phyloP scores from a whole-genome alignment of 2,329 filamentous ascomycete genomes.

The Diaporthe australafricana region DNA sequence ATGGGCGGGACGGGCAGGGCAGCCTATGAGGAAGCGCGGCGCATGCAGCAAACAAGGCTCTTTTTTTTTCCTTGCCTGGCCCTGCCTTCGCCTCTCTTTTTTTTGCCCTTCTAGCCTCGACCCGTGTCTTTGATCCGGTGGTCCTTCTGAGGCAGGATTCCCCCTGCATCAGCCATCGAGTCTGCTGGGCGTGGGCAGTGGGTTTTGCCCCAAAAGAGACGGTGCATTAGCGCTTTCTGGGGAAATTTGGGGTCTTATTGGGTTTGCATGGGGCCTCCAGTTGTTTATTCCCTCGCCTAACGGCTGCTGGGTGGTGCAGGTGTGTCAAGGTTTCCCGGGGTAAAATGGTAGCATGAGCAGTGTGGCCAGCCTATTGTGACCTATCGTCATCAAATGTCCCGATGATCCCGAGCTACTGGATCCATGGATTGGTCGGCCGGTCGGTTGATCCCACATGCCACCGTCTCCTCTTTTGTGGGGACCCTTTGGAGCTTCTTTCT shows the following conservation, averaged over 20 bases:
- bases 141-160: conserved; percentile 13
- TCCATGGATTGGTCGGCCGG: conserved; percentile 7
- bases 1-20: conserved; percentile 20
- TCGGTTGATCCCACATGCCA: conserved; percentile 16
- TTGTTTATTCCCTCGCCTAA: not conserved
- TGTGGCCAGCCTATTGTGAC: not conserved
- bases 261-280: not conserved
- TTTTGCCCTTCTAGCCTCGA: not conserved
- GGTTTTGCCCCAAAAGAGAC: conserved; percentile 10
- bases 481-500: conserved; percentile 7
- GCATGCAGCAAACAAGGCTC: not conserved
- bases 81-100: not conserved
- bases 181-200: not conserved
- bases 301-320: not conserved
- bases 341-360: conserved; percentile 14
- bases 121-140: conserved; percentile 20
- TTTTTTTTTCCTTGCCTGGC: not conserved
- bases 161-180: conserved; percentile 24
- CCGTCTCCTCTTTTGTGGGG: conserved; percentile 14
- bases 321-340: conserved; percentile 28
- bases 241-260: conserved; percentile 31
- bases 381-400: conserved; percentile 17
- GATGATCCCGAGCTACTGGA: conserved; percentile 25
- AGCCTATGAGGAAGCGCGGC: conserved; percentile 20
- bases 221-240: conserved; percentile 29